These are phyloP conservation scores for Cryptococcus sp. DNA, from an alignment of 1,284 basidiomycete species.

Conservation along the genomic window DNA sequence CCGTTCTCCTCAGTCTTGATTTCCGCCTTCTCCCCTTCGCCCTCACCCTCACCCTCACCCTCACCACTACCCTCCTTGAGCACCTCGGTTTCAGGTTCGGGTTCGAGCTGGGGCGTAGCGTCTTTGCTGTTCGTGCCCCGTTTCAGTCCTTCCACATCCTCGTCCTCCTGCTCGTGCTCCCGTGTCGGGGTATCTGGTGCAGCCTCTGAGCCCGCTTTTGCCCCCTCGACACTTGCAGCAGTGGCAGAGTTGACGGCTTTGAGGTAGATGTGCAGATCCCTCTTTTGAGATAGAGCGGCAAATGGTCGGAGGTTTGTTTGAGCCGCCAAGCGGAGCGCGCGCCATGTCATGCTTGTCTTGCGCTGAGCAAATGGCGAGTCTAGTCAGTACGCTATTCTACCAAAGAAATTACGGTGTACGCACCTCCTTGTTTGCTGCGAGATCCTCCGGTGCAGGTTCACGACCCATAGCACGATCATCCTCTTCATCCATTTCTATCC, in stretches of 20 bases:
- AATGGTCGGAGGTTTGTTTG: slow-evolving; percentile 36
- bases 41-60: slow-evolving; percentile 4
- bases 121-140: slow-evolving; percentile 3
- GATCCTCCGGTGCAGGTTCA: slow-evolving; percentile 22
- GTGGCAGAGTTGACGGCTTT: slow-evolving; percentile 21
- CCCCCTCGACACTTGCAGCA: slow-evolving; percentile 8
- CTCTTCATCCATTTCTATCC: slow-evolving; percentile 41
- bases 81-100: neutral
- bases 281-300: slow-evolving; percentile 18
- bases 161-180: slow-evolving; percentile 9
- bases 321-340: slow-evolving; percentile 39
- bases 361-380: slow-evolving; percentile 14
- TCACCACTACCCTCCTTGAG: slow-evolving; percentile 1
- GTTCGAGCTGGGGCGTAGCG: neutral
- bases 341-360: slow-evolving; percentile 40
- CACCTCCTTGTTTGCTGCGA: slow-evolving; percentile 31
- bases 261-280: slow-evolving; percentile 35
- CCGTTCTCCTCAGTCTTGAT: neutral
- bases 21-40: slow-evolving; percentile 6
- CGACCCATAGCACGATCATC: slow-evolving; percentile 45
- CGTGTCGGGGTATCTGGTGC: slow-evolving; percentile 4
- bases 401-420: slow-evolving; percentile 4
- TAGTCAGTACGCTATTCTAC: neutral
- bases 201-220: slow-evolving; percentile 9
- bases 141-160: slow-evolving; percentile 10